Evolutionary conservation across 2,329 filamentous ascomycete species (phyloP).

Genomic region (Colletotrichum limetticola): DNA sequence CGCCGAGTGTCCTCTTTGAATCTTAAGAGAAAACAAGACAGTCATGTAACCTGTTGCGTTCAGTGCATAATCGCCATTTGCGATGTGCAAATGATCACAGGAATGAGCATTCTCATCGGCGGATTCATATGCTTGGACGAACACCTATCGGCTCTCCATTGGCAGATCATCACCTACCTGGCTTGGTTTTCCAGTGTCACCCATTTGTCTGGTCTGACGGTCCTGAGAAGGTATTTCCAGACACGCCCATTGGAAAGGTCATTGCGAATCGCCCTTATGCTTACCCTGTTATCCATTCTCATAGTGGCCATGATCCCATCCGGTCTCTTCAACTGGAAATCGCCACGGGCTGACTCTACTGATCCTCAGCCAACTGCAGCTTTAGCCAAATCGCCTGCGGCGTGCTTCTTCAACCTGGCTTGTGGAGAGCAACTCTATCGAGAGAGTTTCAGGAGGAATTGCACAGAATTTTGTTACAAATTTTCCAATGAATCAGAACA

Average conservation of each 20-base stretch:
- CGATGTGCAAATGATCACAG: slow-evolving; percentile 45
- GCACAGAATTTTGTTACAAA: no score
- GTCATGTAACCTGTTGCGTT: no score
- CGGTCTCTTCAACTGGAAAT: background rate
- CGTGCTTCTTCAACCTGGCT: no score
- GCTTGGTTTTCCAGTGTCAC: slow-evolving; percentile 47
- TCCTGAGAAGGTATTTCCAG: background rate
- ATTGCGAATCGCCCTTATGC: background rate
- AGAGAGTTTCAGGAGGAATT: no score
- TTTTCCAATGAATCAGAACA: no score
- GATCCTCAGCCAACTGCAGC: no score
- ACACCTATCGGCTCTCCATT: slow-evolving; percentile 39
- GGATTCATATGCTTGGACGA: background rate
- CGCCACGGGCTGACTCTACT: no score
- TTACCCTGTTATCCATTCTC: background rate
- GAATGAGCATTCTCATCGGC: slow-evolving; percentile 42
- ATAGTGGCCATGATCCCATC: background rate
- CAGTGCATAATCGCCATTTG: background rate
- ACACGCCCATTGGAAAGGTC: background rate
- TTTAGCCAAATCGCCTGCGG: no score
- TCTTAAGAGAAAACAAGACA: no score
- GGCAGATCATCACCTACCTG: slow-evolving; percentile 42
- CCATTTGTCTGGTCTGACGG: slow-evolving; percentile 32
- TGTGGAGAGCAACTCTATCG: no score
- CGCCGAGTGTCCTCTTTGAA: no score